Conservation (phyloP, 2,329 filamentous ascomycete species). For the Leptographium lundbergii region DNA sequence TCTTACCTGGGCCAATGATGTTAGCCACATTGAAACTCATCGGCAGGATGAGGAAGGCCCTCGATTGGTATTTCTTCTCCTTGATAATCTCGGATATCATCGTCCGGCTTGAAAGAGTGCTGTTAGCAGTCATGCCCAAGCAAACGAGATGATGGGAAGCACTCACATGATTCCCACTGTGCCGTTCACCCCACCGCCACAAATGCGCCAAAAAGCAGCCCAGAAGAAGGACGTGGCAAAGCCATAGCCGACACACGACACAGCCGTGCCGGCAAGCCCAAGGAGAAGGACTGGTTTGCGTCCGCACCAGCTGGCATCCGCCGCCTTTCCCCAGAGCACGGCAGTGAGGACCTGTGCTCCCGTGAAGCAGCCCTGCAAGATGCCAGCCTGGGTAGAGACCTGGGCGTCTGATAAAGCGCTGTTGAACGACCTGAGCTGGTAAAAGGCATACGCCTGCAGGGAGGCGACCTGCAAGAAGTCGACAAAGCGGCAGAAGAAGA, state of each 20-base stretch:
- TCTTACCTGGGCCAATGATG: slow-evolving; percentile 31
- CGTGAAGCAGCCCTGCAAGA: slow-evolving; percentile 60
- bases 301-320: slow-evolving; percentile 45
- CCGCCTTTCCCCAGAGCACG: slow-evolving; percentile 58
- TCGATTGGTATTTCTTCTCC: slow-evolving; percentile 33
- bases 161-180: slow-evolving; percentile 34
- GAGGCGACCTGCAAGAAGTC: slow-evolving; percentile 17
- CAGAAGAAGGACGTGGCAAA: slow-evolving; percentile 53
- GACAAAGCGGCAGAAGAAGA: slow-evolving; percentile 16
- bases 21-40: slow-evolving; percentile 36
- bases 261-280: slow-evolving; percentile 52
- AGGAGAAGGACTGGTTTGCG: slow-evolving; percentile 60
- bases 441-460: slow-evolving; percentile 14
- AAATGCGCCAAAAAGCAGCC: slow-evolving; percentile 51
- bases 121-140: neutral
- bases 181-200: slow-evolving; percentile 46
- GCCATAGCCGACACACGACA: slow-evolving; percentile 59
- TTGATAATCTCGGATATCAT: slow-evolving; percentile 37
- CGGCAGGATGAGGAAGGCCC: slow-evolving; percentile 33
- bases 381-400: slow-evolving; percentile 45
- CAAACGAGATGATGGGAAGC: neutral
- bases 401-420: slow-evolving; percentile 4
- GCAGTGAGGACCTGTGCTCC: slow-evolving; percentile 62
- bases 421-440: slow-evolving; percentile 11
- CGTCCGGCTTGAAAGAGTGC: slow-evolving; percentile 14